Evolutionary conservation across 1,284 basidiomycete genomes (phyloP), one percentile per base, ranked within the genome.

Genomic region (Acaromyces ingoldii): DNA sequence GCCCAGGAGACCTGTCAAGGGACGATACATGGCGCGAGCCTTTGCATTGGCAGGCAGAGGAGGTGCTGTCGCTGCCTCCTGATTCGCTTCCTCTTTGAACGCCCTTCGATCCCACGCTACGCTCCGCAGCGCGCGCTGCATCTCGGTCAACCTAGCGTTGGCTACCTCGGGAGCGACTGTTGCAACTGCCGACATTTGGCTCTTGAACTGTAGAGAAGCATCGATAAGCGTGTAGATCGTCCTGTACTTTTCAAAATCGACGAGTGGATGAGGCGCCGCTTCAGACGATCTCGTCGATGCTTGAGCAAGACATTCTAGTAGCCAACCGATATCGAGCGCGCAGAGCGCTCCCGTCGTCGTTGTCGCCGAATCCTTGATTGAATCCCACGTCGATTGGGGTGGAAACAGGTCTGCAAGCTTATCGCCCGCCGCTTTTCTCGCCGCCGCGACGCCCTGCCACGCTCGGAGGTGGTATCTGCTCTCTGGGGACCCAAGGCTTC

Each of bases 271-370:
- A 7, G 48, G 47, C 15, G n/a, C 33, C 4, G 46, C 46, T 15
- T 39, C 51, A 26, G 24, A 41, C 3, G 24, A 25, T 29, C 55
- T 58, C 15, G 58, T 63, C 4, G 52, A 58, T 1, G 55, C 65
- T 28, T 73, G 55, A 6, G 72, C 71, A 17, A 74, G 48, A 24
- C 61, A 67, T 15, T 57, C 48, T 7, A 75, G 60, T 22, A 70
- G 53, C 72, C 72, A 75, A 36, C 66, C 68, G 34, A 72, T 58
- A 50, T 75, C 72, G 0, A 66, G 66, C 15, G 67, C 70, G 4
- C 58, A 57, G 0, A 57, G 56, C 9, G 43, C 37, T 41, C 56
- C 51, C 11, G 49, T 38, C 11, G 58, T n/a, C n/a, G n/a, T n/a
- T n/a, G n/a, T n/a, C n/a, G n/a, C n/a, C n/a, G n/a, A n/a, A n/a